Evolutionary conservation across 2,329 filamentous ascomycete species (phyloP).

Genomic region (Cryphonectria radicalis): DNA sequence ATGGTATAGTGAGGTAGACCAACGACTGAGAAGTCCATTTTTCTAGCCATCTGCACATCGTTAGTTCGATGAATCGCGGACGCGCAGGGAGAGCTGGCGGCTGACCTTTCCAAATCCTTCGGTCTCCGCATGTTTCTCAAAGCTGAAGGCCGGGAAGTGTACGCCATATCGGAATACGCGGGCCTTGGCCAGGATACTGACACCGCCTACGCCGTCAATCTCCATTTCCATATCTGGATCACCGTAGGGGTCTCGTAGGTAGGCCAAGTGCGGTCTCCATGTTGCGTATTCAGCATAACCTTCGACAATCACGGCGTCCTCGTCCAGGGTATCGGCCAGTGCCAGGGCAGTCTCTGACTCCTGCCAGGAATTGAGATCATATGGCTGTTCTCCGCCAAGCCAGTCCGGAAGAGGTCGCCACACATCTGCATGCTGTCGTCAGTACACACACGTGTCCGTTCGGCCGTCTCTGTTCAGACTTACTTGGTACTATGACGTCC

Average conservation of each 20-base stretch:
- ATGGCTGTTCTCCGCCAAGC: slow-evolving; percentile 97
- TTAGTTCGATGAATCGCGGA: neutral
- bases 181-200: slow-evolving; percentile 95
- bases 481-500: slow-evolving; percentile 97
- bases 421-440: slow-evolving; percentile 67
- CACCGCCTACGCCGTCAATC: slow-evolving; percentile 95
- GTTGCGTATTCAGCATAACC: slow-evolving; percentile 99
- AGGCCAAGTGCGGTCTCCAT: slow-evolving; percentile 95
- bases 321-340: slow-evolving; percentile 91
- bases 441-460: neutral
- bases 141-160: slow-evolving; percentile 97
- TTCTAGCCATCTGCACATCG: slow-evolving; percentile 82
- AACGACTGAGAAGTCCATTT: slow-evolving; percentile 94
- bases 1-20: slow-evolving; percentile 97
- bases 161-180: slow-evolving; percentile 93
- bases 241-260: slow-evolving; percentile 93
- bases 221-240: slow-evolving; percentile 99
- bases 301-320: slow-evolving; percentile 98
- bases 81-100: neutral
- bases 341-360: slow-evolving; percentile 96
- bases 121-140: slow-evolving; percentile 97
- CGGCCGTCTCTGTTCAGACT: slow-evolving; percentile 46
- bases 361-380: slow-evolving; percentile 98
- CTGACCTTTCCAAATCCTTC: slow-evolving; percentile 97
- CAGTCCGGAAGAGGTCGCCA: slow-evolving; percentile 99